Conservation (phyloP, 2,329 filamentous ascomycete species). For the Tolypocladium guangdongense region DNA sequence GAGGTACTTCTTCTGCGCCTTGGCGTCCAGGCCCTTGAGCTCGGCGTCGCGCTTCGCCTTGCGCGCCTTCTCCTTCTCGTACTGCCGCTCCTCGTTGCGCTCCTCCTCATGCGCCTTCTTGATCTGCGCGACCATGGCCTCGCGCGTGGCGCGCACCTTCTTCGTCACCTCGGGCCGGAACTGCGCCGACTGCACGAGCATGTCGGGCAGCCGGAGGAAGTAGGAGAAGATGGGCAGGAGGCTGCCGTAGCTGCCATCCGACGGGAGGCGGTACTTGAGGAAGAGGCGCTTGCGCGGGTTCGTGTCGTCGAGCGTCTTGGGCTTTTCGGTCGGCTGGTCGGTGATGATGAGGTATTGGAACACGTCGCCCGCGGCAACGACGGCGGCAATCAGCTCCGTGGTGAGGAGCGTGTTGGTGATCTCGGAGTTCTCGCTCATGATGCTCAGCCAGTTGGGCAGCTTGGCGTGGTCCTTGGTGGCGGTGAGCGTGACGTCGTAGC, state of each 20-base stretch:
- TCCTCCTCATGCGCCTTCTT: slow-evolving; percentile 68
- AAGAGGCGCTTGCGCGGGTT: slow-evolving; percentile 76
- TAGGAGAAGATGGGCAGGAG: slow-evolving; percentile 68
- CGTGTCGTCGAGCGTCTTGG: slow-evolving; percentile 74
- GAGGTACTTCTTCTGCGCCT: slow-evolving; percentile 77
- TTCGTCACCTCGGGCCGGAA: slow-evolving; percentile 86
- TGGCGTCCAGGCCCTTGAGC: slow-evolving; percentile 64
- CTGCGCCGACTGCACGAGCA: slow-evolving; percentile 63
- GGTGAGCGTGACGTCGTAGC: slow-evolving; percentile 89
- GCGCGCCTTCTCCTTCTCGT: slow-evolving; percentile 63
- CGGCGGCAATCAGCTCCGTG: slow-evolving; percentile 71
- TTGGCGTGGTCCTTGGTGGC: slow-evolving; percentile 87
- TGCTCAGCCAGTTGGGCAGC: slow-evolving; percentile 77
- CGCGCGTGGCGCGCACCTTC: slow-evolving; percentile 71
- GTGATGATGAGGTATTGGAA: slow-evolving; percentile 83
- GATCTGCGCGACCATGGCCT: slow-evolving; percentile 69
- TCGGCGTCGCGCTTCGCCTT: slow-evolving; percentile 86
- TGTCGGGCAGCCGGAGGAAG: slow-evolving; percentile 78
- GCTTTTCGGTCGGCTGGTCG: slow-evolving; percentile 83
- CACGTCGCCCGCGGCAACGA: slow-evolving; percentile 63
- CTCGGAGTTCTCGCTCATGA: slow-evolving; percentile 96
- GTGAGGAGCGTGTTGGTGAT: slow-evolving; percentile 82
- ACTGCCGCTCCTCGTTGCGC: slow-evolving; percentile 66
- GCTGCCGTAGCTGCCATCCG: slow-evolving; percentile 48
- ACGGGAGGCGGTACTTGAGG: slow-evolving; percentile 62